Conservation (phyloP, 352 stramenopile genomes). For the Aphanomyces euteiches region DNA sequence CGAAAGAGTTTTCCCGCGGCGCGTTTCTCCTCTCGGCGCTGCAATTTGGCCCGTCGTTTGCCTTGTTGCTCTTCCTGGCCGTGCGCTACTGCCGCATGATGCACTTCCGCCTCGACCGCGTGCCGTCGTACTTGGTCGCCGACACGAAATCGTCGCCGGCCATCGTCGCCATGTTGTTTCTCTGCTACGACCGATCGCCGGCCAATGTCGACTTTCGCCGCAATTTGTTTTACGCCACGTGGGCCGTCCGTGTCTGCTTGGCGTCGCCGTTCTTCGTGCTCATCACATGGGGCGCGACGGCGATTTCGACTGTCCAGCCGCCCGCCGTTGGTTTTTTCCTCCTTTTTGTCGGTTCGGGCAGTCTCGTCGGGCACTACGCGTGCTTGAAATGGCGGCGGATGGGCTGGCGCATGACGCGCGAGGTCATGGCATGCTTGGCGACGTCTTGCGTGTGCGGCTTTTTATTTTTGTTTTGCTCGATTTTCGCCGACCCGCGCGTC, state of each 20-base stretch:
- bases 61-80: slow-evolving; percentile 47
- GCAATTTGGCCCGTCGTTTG: slow-evolving; percentile 53
- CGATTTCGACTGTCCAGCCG: slow-evolving; percentile 63
- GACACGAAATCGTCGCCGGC: not conserved
- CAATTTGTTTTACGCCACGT: slow-evolving; percentile 72
- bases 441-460: slow-evolving; percentile 59
- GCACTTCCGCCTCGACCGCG: slow-evolving; percentile 76
- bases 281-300: slow-evolving; percentile 67
- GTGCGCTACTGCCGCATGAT: slow-evolving; percentile 61
- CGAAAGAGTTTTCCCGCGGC: slow-evolving; percentile 70
- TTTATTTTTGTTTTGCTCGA: slow-evolving; percentile 74
- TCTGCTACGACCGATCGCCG: slow-evolving; percentile 46
- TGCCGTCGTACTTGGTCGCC: slow-evolving; percentile 65
- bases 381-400: slow-evolving; percentile 58
- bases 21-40: slow-evolving; percentile 52
- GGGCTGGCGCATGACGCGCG: slow-evolving; percentile 77
- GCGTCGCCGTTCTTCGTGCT: slow-evolving; percentile 55
- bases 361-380: slow-evolving; percentile 45
- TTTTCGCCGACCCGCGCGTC: slow-evolving; percentile 71
- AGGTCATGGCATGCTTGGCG: slow-evolving; percentile 49
- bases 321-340: slow-evolving; percentile 74
- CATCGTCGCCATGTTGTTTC: slow-evolving; percentile 69
- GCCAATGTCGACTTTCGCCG: slow-evolving; percentile 53
- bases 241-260: slow-evolving; percentile 53
- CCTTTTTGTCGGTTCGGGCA: slow-evolving; percentile 63